phyloP scores from a whole-genome alignment of 768 basidiomycete species.

The Hericium erinaceus region DNA sequence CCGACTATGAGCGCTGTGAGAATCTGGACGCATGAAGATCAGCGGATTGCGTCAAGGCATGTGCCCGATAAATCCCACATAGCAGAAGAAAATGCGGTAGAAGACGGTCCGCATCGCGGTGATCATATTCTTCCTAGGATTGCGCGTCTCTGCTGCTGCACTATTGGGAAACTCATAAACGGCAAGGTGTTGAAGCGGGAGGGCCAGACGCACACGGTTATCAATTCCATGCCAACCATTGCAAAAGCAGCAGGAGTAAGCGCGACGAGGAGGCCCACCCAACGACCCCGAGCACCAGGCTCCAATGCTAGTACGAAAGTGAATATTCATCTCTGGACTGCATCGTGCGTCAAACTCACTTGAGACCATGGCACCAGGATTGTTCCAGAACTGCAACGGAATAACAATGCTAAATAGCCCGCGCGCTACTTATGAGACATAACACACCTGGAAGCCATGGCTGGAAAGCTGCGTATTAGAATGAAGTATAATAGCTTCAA shows the following conservation, averaged over 20 bases:
- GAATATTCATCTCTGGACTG: no score
- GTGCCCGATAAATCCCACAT: neutral
- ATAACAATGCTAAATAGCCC: neutral
- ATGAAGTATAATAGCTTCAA: no score
- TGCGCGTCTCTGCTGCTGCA: conserved; percentile 13
- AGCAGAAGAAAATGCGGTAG: conserved; percentile 12
- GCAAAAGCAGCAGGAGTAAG: conserved; percentile 11
- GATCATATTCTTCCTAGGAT: conserved; percentile 10
- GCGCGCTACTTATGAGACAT: neutral
- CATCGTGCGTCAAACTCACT: conserved; percentile 1
- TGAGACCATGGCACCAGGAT: conserved; percentile 12
- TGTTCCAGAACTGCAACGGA: conserved; percentile 9
- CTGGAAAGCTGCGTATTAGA: neutral
- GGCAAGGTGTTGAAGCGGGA: no score
- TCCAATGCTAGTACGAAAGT: conserved; percentile 5
- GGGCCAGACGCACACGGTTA: conserved; percentile 7
- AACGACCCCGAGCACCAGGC: conserved; percentile 11
- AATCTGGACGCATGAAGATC: conserved; percentile 2
- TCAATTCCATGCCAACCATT: conserved; percentile 14
- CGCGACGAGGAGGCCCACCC: conserved; percentile 11
- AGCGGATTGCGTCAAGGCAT: neutral
- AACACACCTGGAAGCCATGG: conserved; percentile 10
- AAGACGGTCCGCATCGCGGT: conserved; percentile 13
- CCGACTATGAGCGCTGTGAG: conserved; percentile 11
- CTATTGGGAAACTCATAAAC: neutral